A percentile compares a stretch with the other conserved stretches of the same genome.
Evolutionary conservation across 345 rosid genomes (phyloP).

Genomic region (Capsella bursapastoris): DNA sequence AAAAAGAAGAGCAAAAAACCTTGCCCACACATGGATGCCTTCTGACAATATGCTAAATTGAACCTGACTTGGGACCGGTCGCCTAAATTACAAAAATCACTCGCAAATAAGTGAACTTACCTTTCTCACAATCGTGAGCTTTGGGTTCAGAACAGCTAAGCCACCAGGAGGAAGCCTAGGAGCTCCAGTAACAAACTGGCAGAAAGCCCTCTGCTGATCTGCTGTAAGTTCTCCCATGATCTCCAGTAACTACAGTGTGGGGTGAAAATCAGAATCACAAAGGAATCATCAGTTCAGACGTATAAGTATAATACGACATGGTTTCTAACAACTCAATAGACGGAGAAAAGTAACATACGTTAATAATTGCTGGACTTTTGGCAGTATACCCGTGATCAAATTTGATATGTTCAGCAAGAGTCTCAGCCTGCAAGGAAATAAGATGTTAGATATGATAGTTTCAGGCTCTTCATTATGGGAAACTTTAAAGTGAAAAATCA

Average conservation of each 20-base stretch:
- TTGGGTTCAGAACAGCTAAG: constrained; percentile 91
- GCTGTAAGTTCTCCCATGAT: constrained; percentile 98
- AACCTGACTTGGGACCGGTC: neutral
- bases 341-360: constrained; percentile 52
- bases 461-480: neutral
- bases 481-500: constrained; percentile 35
- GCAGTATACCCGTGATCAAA: constrained; percentile 99
- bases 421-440: constrained; percentile 64
- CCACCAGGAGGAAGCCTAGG: constrained; percentile 99
- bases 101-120: constrained; percentile 46
- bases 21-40: constrained; percentile 1
- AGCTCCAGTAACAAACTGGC: constrained; percentile 99
- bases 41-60: neutral
- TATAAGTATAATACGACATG: neutral
- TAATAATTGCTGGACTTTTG: constrained; percentile 87
- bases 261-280: constrained; percentile 17
- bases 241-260: constrained; percentile 72
- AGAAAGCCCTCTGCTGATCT: constrained; percentile 96
- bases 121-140: constrained; percentile 97
- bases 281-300: constrained; percentile 16
- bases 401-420: constrained; percentile 91
- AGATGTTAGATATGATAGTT: neutral
- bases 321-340: neutral
- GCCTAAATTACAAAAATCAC: neutral
- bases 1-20: neutral